Base-by-base conservation (phyloP, 2,329 filamentous ascomycete genomes). In the Fusarium acutatum region DNA sequence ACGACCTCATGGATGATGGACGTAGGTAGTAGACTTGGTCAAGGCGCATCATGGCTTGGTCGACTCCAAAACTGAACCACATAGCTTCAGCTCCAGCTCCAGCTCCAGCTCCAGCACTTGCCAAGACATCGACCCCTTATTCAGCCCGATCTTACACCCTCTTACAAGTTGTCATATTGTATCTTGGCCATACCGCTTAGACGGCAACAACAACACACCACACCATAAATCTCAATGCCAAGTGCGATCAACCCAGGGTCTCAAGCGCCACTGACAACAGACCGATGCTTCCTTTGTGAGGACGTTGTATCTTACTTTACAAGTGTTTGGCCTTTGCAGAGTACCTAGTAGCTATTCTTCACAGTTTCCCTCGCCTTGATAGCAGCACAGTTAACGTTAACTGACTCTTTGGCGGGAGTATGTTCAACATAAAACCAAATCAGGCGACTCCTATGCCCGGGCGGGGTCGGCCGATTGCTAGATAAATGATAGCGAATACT, bases 161-260 rank as follows among this genome's bases (percentile, higher is more conserved):
- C 30, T 54, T 26, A 5, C 40, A 60, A 32, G 63, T 58, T 67
- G 35, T 26, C 30, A 50, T 46, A 28, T 52, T 38, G 26, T 50
- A 43, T 35, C 43, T 52, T 46, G 28, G 37, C 62, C 38, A 64
- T 26, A 43, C 56, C 13, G 20, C 41, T 49, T 43, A 43, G 30
- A 44, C 24, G 30, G 43, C 43, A 35, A 56, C 28, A 20, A 32
- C 24, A 47, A 26, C 24, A 37, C 26, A 40, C 26, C 46, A 57
- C 35, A 41, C 38, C 67, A 69, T 40, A 24, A 24, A 37, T 46
- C 44, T 22, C 13, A 52, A 58, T 69, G 58, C 58, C 64, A 69
- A 69, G 64, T 52, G 20, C 64, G 50, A 69, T 69, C 43, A 37
- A n/a, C 28, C 38, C 30, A 54, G 50, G 43, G 24, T 37, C n/a